phyloP scores from a whole-genome alignment of 441 rosid species.

The Populus hybrid region DNA sequence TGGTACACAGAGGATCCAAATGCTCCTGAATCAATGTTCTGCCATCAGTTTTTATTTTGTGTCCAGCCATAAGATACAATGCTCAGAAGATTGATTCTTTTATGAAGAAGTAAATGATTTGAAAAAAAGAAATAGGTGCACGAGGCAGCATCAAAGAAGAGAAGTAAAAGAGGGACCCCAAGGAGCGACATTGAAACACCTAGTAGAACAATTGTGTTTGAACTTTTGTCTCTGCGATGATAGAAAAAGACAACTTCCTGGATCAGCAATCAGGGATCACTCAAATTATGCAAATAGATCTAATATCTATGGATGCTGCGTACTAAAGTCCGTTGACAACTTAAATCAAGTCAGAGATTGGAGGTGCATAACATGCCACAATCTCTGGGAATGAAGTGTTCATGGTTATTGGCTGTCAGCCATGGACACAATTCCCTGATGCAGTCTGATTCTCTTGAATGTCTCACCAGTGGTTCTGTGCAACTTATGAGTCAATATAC shows the following conservation, averaged over 20 bases:
- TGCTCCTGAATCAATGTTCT: not conserved
- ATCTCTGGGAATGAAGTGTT: constrained; percentile 14
- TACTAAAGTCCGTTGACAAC: constrained; percentile 13
- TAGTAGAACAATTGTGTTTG: not conserved
- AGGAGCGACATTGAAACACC: not conserved
- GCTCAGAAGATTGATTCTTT: constrained; percentile 1
- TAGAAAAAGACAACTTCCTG: not conserved
- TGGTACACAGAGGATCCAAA: not conserved
- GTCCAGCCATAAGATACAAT: not conserved
- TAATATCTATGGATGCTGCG: constrained; percentile 6
- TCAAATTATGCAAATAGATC: not conserved
- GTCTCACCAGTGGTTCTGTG: constrained; percentile 18
- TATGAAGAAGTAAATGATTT: not conserved
- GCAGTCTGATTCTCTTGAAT: constrained; percentile 23
- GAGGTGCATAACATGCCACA: constrained; percentile 7
- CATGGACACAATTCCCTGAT: constrained; percentile 19
- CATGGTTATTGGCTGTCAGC: constrained; percentile 9
- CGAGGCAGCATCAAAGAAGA: not conserved
- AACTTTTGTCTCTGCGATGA: not conserved
- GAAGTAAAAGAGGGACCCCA: not conserved
- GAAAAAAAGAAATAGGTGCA: not conserved
- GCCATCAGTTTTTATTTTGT: not conserved
- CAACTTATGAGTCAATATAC: constrained; percentile 15
- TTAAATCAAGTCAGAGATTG: not conserved
- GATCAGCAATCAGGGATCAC: not conserved